Conservation (phyloP, 345 rosid genomes). For the Abelmoschus esculentus region DNA sequence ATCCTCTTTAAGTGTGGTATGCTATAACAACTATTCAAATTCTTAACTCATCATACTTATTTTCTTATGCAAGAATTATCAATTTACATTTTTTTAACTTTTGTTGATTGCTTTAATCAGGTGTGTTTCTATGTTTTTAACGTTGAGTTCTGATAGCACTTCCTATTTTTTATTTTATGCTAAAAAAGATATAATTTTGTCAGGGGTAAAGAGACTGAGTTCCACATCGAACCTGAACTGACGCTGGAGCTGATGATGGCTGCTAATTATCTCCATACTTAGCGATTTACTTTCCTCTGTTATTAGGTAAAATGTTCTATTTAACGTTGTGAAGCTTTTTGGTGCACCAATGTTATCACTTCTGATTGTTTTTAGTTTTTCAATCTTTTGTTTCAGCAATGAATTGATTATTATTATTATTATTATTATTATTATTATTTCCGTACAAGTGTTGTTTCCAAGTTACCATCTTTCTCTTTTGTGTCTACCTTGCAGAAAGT, state of each 20-base stretch:
- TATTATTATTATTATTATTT: background rate
- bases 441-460: background rate
- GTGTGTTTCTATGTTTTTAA: no score
- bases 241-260: constrained; percentile 77
- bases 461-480: background rate
- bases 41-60: no score
- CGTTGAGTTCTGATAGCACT: no score
- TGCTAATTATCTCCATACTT: constrained; percentile 68
- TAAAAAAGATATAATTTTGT: background rate
- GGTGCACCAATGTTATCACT: background rate
- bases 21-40: no score
- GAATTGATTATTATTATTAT: background rate
- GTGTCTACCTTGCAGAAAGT: background rate
- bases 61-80: background rate
- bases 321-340: background rate
- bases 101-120: background rate
- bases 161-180: no score
- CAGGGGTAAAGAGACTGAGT: constrained; percentile 67
- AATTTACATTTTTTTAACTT: background rate
- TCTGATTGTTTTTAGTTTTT: background rate
- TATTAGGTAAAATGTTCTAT: background rate
- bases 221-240: constrained; percentile 64
- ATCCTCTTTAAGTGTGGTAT: background rate
- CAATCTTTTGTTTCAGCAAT: background rate
- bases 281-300: constrained; percentile 1